A percentile compares a stretch with the other conserved stretches of the same genome.
Evolutionary conservation across 441 rosid genomes (phyloP).

Genomic region (Dalechampia spathulata): DNA sequence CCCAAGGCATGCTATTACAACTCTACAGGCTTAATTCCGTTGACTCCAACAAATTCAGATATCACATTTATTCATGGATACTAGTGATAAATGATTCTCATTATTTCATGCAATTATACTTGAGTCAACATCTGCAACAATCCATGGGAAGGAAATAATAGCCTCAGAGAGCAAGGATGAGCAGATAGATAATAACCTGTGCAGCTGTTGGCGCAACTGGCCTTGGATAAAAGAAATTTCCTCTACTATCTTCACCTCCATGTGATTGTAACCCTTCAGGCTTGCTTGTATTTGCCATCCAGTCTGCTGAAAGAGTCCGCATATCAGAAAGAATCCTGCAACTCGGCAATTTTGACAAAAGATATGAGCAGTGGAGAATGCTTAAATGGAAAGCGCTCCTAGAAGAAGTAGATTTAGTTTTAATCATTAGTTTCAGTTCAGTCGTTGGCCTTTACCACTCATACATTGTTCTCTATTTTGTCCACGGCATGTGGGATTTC

Average conservation of each 20-base stretch:
- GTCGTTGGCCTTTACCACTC: no score
- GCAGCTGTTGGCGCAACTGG: constrained; percentile 97
- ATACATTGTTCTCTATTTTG: no score
- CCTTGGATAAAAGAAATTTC: constrained; percentile 87
- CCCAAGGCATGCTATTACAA: not conserved
- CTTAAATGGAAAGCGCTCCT: no score
- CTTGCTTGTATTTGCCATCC: constrained; percentile 98
- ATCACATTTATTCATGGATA: not conserved
- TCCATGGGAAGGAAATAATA: not conserved
- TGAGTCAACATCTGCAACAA: not conserved
- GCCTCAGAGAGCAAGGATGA: not conserved
- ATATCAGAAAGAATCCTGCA: constrained; percentile 99
- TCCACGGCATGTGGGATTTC: no score
- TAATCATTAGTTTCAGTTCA: no score
- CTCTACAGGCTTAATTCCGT: not conserved
- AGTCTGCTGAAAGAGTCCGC: constrained; percentile 99
- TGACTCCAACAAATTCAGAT: not conserved
- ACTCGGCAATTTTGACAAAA: constrained; percentile 21
- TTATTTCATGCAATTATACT: not conserved
- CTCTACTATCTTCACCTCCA: constrained; percentile 81
- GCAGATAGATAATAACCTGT: constrained; percentile 47
- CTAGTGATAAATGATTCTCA: not conserved
- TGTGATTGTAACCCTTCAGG: constrained; percentile 78
- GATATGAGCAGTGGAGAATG: constrained; percentile 9
- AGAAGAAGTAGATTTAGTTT: no score